Evolutionary conservation across 176 grass and related monocot species (phyloP).

Genomic region (Saccharum spontaneum): DNA sequence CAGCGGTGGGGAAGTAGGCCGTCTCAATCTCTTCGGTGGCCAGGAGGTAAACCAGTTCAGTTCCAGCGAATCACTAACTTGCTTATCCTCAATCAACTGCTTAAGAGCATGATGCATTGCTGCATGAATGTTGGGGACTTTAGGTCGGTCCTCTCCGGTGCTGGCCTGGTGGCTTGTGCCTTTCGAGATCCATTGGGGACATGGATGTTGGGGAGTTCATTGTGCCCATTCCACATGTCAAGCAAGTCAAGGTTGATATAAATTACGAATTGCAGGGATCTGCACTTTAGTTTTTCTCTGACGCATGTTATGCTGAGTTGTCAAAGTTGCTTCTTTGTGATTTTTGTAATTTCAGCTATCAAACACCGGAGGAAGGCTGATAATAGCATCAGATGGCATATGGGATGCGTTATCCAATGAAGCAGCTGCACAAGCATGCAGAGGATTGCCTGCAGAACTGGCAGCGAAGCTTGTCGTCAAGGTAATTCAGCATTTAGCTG

Average conservation of each 20-base stretch:
- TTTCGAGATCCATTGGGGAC: constrained; percentile 95
- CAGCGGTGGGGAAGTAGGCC: constrained; percentile 88
- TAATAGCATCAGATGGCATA: constrained; percentile 98
- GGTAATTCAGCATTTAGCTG: constrained; percentile 42
- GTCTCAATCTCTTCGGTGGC: constrained; percentile 82
- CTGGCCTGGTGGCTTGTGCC: constrained; percentile 97
- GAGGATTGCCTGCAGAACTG: constrained; percentile 79
- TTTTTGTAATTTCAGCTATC: constrained; percentile 67
- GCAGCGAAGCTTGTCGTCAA: constrained; percentile 95
- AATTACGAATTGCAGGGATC: constrained; percentile 6
- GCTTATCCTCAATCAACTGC: not conserved
- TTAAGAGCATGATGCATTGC: not conserved
- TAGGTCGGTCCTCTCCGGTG: constrained; percentile 93
- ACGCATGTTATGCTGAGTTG: not conserved
- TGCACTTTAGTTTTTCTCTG: not conserved
- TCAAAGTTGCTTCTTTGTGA: not conserved
- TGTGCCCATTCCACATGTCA: constrained; percentile 93
- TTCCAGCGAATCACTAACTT: not conserved
- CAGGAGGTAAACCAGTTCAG: constrained; percentile 57
- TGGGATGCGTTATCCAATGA: constrained; percentile 93
- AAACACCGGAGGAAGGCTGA: constrained; percentile 72
- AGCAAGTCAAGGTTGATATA: constrained; percentile 83
- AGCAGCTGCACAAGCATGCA: constrained; percentile 73
- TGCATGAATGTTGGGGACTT: constrained; percentile 1
- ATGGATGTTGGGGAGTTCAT: constrained; percentile 98